Percentiles rank a stretch among this genome's conserved stretches.
These are phyloP conservation scores for Quercus rubra DNA, from an alignment of 306 rosid species.

Conservation along the genomic window DNA sequence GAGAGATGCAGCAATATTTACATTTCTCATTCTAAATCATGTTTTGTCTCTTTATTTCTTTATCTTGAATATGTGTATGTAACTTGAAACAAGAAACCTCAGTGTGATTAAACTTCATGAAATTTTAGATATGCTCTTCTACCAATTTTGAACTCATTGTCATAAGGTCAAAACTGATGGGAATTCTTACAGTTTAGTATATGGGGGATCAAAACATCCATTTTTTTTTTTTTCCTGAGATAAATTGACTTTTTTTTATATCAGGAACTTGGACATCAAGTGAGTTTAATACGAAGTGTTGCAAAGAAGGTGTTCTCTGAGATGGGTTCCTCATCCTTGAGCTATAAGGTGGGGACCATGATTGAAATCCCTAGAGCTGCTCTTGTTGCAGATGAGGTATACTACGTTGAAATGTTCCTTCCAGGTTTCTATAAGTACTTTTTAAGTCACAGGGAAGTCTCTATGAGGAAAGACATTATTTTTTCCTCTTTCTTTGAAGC, in stretches of 20 bases:
- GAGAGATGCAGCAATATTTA: neutral
- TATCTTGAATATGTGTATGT: neutral
- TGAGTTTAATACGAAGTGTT: constrained; percentile 49
- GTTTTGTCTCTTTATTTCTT: neutral
- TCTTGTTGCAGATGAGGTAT: constrained; percentile 90
- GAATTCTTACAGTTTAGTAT: neutral
- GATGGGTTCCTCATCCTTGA: constrained; percentile 60
- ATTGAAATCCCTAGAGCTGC: constrained; percentile 98
- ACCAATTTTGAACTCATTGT: neutral
- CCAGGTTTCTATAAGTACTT: neutral
- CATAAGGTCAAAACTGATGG: neutral
- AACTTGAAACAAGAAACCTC: constrained; percentile 11
- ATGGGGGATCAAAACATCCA: neutral
- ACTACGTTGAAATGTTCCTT: neutral
- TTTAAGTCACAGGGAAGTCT: too few species aligned
- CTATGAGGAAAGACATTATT: neutral
- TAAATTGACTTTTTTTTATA: constrained; percentile 8
- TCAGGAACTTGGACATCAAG: constrained; percentile 87
- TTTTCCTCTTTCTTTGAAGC: neutral
- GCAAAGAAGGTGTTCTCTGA: constrained; percentile 83
- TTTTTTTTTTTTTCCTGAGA: neutral
- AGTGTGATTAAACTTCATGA: neutral
- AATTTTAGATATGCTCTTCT: neutral
- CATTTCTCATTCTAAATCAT: neutral
- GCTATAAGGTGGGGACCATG: constrained; percentile 93